A percentile compares a stretch with the other conserved stretches of the same genome.
phyloP scores from a whole-genome alignment of 768 basidiomycete species.

The Mycena alexandri region DNA sequence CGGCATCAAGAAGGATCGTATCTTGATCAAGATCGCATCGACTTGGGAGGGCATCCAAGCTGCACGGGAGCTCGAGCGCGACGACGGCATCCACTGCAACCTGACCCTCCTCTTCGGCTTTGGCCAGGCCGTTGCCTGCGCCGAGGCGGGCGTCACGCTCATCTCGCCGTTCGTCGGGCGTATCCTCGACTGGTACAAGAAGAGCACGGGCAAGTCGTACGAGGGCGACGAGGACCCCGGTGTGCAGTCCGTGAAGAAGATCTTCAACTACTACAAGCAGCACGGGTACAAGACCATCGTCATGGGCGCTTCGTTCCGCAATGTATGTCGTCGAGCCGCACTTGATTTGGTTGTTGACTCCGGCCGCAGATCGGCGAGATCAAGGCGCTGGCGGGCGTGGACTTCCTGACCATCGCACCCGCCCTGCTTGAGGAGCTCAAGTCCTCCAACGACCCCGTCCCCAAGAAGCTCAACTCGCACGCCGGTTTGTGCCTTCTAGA shows the following conservation, averaged over 20 bases:
- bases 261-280: conserved; percentile 99
- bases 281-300: conserved; percentile 98
- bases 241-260: conserved; percentile 94
- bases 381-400: conserved; percentile 93
- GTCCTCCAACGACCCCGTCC: conserved; percentile 80
- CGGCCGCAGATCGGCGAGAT: conserved; percentile 85
- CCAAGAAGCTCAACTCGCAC: conserved; percentile 83
- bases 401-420: conserved; percentile 97
- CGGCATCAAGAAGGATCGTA: conserved; percentile 92
- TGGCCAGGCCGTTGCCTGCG: conserved; percentile 97
- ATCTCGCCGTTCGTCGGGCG: conserved; percentile 99
- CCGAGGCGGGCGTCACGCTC: conserved; percentile 97
- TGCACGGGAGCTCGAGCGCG: conserved; percentile 92
- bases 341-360: conserved; percentile 23
- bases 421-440: conserved; percentile 93
- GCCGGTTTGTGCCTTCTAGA: conserved; percentile 61
- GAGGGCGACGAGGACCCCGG: conserved; percentile 95
- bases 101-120: conserved; percentile 99
- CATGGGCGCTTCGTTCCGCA: conserved; percentile 99
- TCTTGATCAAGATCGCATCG: conserved; percentile 99
- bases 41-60: conserved; percentile 99
- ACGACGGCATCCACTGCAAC: conserved; percentile 98
- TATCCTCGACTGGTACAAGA: conserved; percentile 99
- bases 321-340: conserved; percentile 65
- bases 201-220: conserved; percentile 87